Evolutionary conservation across 192 early-diverging fungal species (phyloP).

Genomic region (Coemansia sp.): DNA sequence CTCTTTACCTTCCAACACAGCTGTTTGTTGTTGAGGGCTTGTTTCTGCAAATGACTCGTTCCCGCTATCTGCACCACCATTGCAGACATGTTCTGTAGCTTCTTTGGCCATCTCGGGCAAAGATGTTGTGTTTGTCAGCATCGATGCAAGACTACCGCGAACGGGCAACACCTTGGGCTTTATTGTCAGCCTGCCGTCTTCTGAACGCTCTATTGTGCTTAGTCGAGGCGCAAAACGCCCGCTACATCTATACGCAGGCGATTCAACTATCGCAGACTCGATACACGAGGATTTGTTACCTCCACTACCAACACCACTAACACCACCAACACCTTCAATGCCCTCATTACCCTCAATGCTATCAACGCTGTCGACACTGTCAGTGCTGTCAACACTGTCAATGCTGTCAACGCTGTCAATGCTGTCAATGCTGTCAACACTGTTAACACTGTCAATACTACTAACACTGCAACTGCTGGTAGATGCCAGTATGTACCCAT

Average conservation of each 20-base stretch:
- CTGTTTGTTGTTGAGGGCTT: constrained; percentile 5
- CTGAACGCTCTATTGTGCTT: constrained; percentile 34
- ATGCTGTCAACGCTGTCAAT: too few species aligned
- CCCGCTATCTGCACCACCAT: not conserved
- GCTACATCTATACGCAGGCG: constrained; percentile 23
- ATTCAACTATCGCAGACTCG: constrained; percentile 13
- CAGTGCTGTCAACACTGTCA: too few species aligned
- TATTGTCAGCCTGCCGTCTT: constrained; percentile 33
- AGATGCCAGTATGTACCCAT: too few species aligned
- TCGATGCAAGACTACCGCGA: not conserved
- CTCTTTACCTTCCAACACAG: too few species aligned
- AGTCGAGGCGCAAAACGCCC: constrained; percentile 32
- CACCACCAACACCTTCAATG: too few species aligned
- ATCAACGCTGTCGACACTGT: too few species aligned
- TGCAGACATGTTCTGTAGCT: not conserved
- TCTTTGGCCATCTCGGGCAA: not conserved
- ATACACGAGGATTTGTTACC: constrained; percentile 22
- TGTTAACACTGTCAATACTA: too few species aligned
- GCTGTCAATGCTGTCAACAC: too few species aligned
- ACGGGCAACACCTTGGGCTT: constrained; percentile 7
- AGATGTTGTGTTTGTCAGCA: not conserved
- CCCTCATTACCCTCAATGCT: too few species aligned
- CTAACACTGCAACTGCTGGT: too few species aligned
- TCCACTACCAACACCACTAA: too few species aligned
- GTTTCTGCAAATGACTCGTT: constrained; percentile 5